These are phyloP conservation scores for Hypomyces perniciosus DNA, from an alignment of 2,329 filamentous ascomycete species.

Conservation along the genomic window DNA sequence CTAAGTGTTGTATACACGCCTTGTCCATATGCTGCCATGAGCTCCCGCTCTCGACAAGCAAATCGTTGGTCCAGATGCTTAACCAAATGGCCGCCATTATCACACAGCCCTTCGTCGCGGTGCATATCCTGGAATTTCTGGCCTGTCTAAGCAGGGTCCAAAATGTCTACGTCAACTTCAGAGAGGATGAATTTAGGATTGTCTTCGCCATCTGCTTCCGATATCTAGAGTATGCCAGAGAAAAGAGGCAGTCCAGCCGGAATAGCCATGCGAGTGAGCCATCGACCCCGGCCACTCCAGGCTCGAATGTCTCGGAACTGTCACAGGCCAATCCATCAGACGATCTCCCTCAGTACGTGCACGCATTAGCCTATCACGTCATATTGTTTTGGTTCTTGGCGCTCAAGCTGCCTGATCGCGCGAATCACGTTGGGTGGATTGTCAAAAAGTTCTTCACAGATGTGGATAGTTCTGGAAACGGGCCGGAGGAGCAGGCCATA, in stretches of 20 bases:
- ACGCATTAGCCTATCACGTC: constrained; percentile 88
- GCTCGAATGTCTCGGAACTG: constrained; percentile 16
- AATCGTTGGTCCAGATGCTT: constrained; percentile 76
- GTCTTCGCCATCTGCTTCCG: constrained; percentile 94
- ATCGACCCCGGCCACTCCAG: constrained; percentile 22
- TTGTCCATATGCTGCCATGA: constrained; percentile 94
- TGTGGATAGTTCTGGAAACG: constrained; percentile 59
- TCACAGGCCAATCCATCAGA: constrained; percentile 42
- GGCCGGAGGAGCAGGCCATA: constrained; percentile 84
- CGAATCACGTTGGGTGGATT: constrained; percentile 84
- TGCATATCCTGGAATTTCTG: constrained; percentile 96
- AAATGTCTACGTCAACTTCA: constrained; percentile 79
- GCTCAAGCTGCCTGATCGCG: constrained; percentile 75
- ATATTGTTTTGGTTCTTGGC: constrained; percentile 97
- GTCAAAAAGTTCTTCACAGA: constrained; percentile 80
- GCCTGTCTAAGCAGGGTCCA: constrained; percentile 79
- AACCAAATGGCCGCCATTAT: constrained; percentile 95
- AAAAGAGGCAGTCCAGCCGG: constrained; percentile 48
- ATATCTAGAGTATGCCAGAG: constrained; percentile 83
- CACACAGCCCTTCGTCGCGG: constrained; percentile 82
- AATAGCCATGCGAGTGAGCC: constrained; percentile 41
- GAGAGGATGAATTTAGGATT: constrained; percentile 85
- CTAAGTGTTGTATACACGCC: constrained; percentile 90
- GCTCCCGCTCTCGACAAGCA: constrained; percentile 79
- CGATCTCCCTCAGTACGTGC: constrained; percentile 87